phyloP scores from a whole-genome alignment of 768 basidiomycete genomes.

The Pisolithus sp. region DNA sequence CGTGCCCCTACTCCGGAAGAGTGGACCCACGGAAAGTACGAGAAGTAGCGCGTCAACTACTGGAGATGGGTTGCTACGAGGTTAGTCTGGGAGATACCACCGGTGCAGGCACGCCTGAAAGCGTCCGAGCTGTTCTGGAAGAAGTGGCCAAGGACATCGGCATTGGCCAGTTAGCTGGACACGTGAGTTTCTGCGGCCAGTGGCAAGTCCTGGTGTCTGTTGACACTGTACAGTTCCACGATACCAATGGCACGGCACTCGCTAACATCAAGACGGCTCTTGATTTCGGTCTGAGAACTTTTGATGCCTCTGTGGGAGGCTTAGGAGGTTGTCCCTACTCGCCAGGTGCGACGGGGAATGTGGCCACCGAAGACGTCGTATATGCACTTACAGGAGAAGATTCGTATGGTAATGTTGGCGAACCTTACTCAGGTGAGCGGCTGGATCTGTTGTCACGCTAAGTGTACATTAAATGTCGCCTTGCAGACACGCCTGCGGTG shows the following conservation, averaged over 20 bases:
- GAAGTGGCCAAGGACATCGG: conserved; percentile 58
- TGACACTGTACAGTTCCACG: conserved; percentile 59
- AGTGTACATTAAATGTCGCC: background rate
- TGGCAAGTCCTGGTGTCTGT: background rate
- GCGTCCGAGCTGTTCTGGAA: conserved; percentile 62
- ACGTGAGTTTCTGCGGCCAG: conserved; percentile 34
- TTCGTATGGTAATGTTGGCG: conserved; percentile 46
- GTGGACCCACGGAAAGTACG: conserved; percentile 60
- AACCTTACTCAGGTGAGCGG: conserved; percentile 16
- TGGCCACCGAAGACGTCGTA: conserved; percentile 87
- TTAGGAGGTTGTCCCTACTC: conserved; percentile 96
- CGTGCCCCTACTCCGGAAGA: conserved; percentile 82
- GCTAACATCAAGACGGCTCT: conserved; percentile 72
- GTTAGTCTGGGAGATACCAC: conserved; percentile 90
- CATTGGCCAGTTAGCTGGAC: conserved; percentile 63
- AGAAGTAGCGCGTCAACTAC: conserved; percentile 61
- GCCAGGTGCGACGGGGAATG: conserved; percentile 92
- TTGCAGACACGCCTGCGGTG: background rate
- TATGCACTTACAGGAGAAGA: conserved; percentile 68
- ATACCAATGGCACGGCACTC: conserved; percentile 81
- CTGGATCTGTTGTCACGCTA: background rate
- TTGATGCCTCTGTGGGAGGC: conserved; percentile 82
- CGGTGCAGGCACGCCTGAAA: conserved; percentile 72
- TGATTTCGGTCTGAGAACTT: conserved; percentile 66
- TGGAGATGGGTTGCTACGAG: conserved; percentile 93